These are phyloP conservation scores for Euryodendron excelsum DNA, from an alignment of 148 eudicot genomes.

Conservation along the genomic window DNA sequence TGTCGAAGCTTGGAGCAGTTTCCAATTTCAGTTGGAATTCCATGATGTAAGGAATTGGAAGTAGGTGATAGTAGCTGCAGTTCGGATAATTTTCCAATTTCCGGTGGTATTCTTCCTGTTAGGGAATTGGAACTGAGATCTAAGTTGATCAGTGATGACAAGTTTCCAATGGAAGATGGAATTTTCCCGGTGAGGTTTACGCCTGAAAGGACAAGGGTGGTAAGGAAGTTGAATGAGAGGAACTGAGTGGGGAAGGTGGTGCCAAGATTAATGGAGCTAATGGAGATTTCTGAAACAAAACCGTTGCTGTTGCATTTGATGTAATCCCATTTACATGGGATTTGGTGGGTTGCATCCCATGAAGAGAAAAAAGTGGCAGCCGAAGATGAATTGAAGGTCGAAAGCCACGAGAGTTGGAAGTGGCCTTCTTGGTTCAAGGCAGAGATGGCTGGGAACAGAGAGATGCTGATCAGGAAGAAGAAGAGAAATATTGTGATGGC, in stretches of 20 bases:
- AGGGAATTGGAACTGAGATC: slow-evolving; percentile 36
- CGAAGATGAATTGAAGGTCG: slow-evolving; percentile 29
- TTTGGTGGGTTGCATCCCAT: slow-evolving; percentile 21
- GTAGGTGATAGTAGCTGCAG: slow-evolving; percentile 20
- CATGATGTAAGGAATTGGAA: slow-evolving; percentile 27
- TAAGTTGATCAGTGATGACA: slow-evolving; percentile 19
- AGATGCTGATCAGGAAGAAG: slow-evolving; percentile 22
- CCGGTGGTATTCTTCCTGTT: slow-evolving; percentile 28
- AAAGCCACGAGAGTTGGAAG: slow-evolving; percentile 31
- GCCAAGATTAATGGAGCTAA: slow-evolving; percentile 27
- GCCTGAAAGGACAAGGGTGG: slow-evolving; percentile 24
- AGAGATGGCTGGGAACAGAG: slow-evolving; percentile 23
- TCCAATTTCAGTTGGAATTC: slow-evolving; percentile 30
- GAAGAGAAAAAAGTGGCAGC: slow-evolving; percentile 24
- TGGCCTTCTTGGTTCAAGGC: slow-evolving; percentile 38
- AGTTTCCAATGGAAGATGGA: slow-evolving; percentile 22
- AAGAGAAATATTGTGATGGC: slow-evolving; percentile 21
- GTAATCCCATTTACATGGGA: slow-evolving; percentile 29
- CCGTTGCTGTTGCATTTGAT: slow-evolving; percentile 22
- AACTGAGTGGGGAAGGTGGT: slow-evolving; percentile 27
- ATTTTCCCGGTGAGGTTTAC: slow-evolving; percentile 31
- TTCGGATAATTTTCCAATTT: slow-evolving; percentile 21
- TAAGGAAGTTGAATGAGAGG: slow-evolving; percentile 24
- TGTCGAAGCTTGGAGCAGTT: slow-evolving; percentile 27
- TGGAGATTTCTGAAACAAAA: slow-evolving; percentile 24